Base-by-base conservation (phyloP, 2,329 filamentous ascomycete species). In the Cordyceps militaris region DNA sequence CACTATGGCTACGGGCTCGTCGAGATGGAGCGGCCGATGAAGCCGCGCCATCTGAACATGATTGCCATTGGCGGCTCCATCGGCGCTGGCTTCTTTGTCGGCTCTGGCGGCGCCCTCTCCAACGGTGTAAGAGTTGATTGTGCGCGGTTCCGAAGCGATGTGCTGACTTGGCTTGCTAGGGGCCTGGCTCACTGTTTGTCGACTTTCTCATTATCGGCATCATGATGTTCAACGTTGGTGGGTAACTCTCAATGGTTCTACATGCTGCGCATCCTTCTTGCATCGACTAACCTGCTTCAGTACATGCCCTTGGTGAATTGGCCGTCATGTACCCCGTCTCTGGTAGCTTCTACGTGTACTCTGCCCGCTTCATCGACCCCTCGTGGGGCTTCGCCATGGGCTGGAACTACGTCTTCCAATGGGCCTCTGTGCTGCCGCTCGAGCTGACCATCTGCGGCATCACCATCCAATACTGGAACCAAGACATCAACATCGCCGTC, bases 301-400 rank as follows among this genome's bases (percentile, higher is more conserved):
- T 84, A 61, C 81, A 81, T 65, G 82, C 82, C 59, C 77, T 85
- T 51, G 82, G 81, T 62, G 83, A 85, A 66, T 70, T 85, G 53
- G 80, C 82, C 58, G 78, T 84, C 65, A 77, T 84, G 74, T 85
- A 79, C 61, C 82, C 82, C 16, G 77, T 85, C 65, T 83, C 81
- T 64, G 82, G 82, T 68, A 81, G 80, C 62, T 85, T 85, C 74
- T 84, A 83, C 65, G 81, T 79, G 26, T 85, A 83, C 70, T 80
- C 79, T 28, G 75, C 76, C 57, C 81, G 82, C 54, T 85, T 85
- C 65, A 79, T 85, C 61, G 82, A 83, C 66, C 82, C 82, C 26
- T 79, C 82, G 1, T 84, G 81, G 74, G 78, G 78, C 60, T 81
- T 80, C 52, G 78, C 78, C 60, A 78, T 80, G 72, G 78, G 78